Evolutionary conservation across 371 early-diverging fungal genomes (phyloP).

Genomic region (Amoeboaphelidium protococcarum): DNA sequence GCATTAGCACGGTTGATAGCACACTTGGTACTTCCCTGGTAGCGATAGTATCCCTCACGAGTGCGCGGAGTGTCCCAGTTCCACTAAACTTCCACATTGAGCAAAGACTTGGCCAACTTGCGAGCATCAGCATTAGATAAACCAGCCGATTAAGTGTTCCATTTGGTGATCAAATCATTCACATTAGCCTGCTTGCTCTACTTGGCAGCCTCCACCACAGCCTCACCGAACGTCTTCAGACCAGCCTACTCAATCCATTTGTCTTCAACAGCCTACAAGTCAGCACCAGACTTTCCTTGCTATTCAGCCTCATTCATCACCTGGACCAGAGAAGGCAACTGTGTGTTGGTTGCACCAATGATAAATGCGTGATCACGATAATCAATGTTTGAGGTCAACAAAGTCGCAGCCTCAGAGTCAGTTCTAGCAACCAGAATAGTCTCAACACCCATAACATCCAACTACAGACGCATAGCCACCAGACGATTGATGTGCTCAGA

Average conservation of each 20-base stretch:
- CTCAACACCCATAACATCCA: slow-evolving; percentile 92
- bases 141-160: slow-evolving; percentile 22
- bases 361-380: slow-evolving; percentile 87
- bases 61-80: slow-evolving; percentile 74
- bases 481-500: slow-evolving; percentile 91
- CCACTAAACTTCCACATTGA: slow-evolving; percentile 68
- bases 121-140: slow-evolving; percentile 63
- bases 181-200: slow-evolving; percentile 23
- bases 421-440: slow-evolving; percentile 81
- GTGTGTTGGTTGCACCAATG: slow-evolving; percentile 62
- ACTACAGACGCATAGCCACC: slow-evolving; percentile 82
- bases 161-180: slow-evolving; percentile 20
- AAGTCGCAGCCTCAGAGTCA: slow-evolving; percentile 90
- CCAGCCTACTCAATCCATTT: slow-evolving; percentile 63
- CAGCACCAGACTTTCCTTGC: slow-evolving; percentile 39
- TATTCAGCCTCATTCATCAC: slow-evolving; percentile 52
- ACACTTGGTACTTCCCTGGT: slow-evolving; percentile 75
- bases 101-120: slow-evolving; percentile 35
- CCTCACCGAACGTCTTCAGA: slow-evolving; percentile 52
- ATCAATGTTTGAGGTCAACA: slow-evolving; percentile 86
- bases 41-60: slow-evolving; percentile 88
- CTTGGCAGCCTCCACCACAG: slow-evolving; percentile 52
- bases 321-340: slow-evolving; percentile 33
- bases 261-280: slow-evolving; percentile 56
- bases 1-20: slow-evolving; percentile 67